Evolutionary conservation across 1,139 yeast species (phyloP), one percentile per base, ranked within the genome.

Genomic region (Scheffersomyces stambukii): DNA sequence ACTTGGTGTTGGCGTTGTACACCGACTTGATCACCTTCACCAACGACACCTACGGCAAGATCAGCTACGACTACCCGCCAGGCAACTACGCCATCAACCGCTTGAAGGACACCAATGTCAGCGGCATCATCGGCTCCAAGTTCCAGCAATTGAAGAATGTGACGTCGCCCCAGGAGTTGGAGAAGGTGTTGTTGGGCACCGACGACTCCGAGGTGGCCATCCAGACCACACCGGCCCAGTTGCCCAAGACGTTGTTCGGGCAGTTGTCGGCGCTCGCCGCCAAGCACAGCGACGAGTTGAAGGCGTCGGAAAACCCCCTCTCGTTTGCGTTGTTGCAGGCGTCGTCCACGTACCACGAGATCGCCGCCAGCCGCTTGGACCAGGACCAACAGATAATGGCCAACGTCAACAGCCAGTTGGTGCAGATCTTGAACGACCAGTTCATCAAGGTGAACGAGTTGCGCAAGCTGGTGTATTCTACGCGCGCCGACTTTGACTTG

Each of bases 61-160:
- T 77, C 31, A 74, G 81, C 28, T 81, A 81, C 51, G 89, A 81
- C 50, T 80, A 78, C 43, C 88, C 88, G 17, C 86, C 86, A 21
- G 82, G 81, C 30, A 64, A 78, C 51, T 56, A 60, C 23, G 62
- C 73, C 7, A 42, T 67, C 27, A 51, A 48, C 48, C 63, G 58
- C 42, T 41, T 66, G 51, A 73, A 44, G 72, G 82, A 63, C 46
- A 76, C 76, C 29, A 81, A 80, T 42, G 76, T 80, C 46, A 74
- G 85, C 40, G 71, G 73, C 37, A 57, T 73, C 9, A 54, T 78
- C 31, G 65, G 69, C 28, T 70, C 58, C 41, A 76, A 76, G 49
- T 69, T 77, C 40, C 64, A 64, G 35, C 80, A 77, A 35, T 66
- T 78, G 44, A 73, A 77, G 40, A 73, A 66, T 45, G 84, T 79